Percentiles rank a stretch among this genome's conserved stretches.
Conservation (phyloP, 31 red algal genomes). For the Pterothamnion heteromorphum region DNA sequence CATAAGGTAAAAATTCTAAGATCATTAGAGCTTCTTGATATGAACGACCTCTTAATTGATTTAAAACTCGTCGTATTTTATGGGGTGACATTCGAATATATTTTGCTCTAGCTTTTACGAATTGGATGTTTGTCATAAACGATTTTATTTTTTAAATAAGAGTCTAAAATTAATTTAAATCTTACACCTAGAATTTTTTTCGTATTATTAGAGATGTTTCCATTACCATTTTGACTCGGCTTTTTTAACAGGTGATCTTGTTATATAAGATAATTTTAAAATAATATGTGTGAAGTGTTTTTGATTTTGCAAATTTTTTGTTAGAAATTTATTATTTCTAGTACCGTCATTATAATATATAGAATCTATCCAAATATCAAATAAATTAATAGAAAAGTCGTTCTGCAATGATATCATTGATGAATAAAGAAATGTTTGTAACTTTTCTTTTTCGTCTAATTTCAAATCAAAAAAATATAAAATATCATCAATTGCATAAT, state of each 20-base stretch:
- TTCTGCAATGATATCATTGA: too few species aligned
- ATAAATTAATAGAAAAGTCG: neutral
- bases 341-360: neutral
- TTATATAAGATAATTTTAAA: neutral
- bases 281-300: neutral
- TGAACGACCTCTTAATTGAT: neutral
- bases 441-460: too few species aligned
- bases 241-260: neutral
- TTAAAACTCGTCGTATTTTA: constrained; percentile 2
- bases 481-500: too few species aligned
- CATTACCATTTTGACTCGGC: neutral
- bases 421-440: too few species aligned
- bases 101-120: neutral
- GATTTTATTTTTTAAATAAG: neutral
- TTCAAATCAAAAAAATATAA: too few species aligned
- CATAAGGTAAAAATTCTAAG: constrained; percentile 28
- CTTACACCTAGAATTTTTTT: neutral
- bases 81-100: constrained; percentile 26
- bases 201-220: neutral
- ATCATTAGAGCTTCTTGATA: constrained; percentile 28
- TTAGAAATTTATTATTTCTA: neutral
- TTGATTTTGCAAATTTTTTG: neutral
- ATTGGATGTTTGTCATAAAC: neutral
- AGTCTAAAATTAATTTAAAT: neutral
- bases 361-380: neutral